Conservation (phyloP, 306 rosid species). For the Vigna radiata region DNA sequence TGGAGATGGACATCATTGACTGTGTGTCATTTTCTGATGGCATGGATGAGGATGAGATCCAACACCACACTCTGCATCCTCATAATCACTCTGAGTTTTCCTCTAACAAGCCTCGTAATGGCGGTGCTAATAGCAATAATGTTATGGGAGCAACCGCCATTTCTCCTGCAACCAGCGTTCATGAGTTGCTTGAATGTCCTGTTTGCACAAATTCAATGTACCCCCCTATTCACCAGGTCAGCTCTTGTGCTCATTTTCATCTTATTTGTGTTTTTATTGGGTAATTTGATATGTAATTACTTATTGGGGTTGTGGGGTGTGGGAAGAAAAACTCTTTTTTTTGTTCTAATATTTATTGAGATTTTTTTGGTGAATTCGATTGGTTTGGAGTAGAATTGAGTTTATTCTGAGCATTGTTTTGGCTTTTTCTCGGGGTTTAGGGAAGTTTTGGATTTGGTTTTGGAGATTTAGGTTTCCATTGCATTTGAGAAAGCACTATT, state of each 20-base stretch:
- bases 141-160: conserved; percentile 56
- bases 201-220: conserved; percentile 97
- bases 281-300: neutral
- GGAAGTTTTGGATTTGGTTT: conserved; percentile 26
- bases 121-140: conserved; percentile 48
- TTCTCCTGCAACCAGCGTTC: conserved; percentile 93
- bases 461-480: neutral
- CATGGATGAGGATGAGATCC: conserved; percentile 96
- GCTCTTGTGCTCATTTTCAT: neutral
- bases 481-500: neutral
- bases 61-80: conserved; percentile 47
- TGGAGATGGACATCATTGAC: conserved; percentile 90
- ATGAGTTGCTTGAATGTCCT: conserved; percentile 92
- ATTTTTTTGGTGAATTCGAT: conserved; percentile 8
- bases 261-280: neutral
- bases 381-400: conserved; percentile 20
- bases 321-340: neutral
- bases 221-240: conserved; percentile 95
- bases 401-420: conserved; percentile 25
- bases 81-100: conserved; percentile 78
- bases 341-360: neutral
- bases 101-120: conserved; percentile 71
- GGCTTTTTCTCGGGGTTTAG: conserved; percentile 5
- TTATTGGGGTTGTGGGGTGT: neutral
- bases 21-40: conserved; percentile 83